Evolutionary conservation across 78 protist genomes (phyloP), one percentile per base, ranked within the genome.

Genomic region (Chrysochromulina tobinii): DNA sequence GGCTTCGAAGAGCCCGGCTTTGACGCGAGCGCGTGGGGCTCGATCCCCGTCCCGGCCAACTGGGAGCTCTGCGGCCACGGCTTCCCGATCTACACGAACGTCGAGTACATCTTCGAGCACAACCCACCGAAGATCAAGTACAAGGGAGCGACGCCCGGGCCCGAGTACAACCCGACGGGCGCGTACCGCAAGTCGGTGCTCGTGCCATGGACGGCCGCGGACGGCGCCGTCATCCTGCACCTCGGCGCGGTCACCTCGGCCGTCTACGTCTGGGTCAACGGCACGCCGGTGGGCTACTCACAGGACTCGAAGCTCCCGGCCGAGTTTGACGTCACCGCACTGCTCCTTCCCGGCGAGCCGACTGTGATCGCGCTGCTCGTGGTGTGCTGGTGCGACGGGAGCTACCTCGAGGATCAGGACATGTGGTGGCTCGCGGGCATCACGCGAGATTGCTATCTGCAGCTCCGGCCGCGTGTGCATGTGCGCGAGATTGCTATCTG

Each of bases 351-450:
- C 54, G 57, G 23, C 83, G 58, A 38, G 57, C 23, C 12, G 25
- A 8, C 1, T 23, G 57, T 50, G 15, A 75, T 75, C 57, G 54
- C 83, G 7, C 83, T 75, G 58, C 58, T 75, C 25, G 83, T 75
- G 57, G 58, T 75, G 25, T 50, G 83, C 83, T 75, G 83, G 83
- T 75, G 87, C 87, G 87, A 53, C 87, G 87, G 87, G 50, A 5
- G 48, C 4, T 84, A 84, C n/a, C 25, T 84, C 15, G 89, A 84
- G 55, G 89, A 59, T 57, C 93, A 90, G 18, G 93, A 90, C 81
- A n/a, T 27, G 57, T 90, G 93, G 93, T 81, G 93, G 89, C 81
- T 90, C n/a, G 0, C 73, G 2, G 89, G 89, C 21, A 61, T 84
- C 72, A 59, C 68, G 48, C 67, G 89, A 5, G 51, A 84, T 9